Evolutionary conservation across 2,329 filamentous ascomycete species (phyloP), one percentile per base, ranked within the genome.

Genomic region (Aureobasidium pullulans): DNA sequence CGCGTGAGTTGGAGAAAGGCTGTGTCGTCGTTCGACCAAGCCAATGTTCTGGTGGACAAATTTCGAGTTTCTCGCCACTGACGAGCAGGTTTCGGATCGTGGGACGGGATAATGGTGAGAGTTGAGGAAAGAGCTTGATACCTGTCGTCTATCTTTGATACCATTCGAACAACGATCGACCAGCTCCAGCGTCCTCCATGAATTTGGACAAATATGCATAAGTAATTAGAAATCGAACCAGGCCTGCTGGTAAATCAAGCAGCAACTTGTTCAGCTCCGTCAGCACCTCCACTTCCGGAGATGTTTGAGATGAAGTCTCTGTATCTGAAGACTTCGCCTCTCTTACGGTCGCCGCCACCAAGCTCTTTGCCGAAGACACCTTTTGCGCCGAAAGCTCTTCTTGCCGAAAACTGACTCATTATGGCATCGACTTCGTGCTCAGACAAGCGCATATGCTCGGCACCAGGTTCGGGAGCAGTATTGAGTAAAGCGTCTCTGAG

Each of bases 251-350:
- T n/a, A 9, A 9, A 36, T 58, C 36, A 58, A 31, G 36, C 44
- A 28, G 36, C 54, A 42, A 53, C 31, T 13, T 59, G 44, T 13
- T 52, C 48, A 9, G 31, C 47, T 16, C 53, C 39, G 8, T 61
- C 64, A 48, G 47, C 61, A 46, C 63, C 68, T 4, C 68, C 71
- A 32, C 73, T 74, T 8, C 76, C 76, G 2, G 70, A 73, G 16
- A 79, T 62, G 62, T 66, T 75, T 1, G 73, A 82, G 63, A 97
- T 90, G 75, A 97, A 97, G 61, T 99, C 94, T 63, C 90, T 85
- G 71, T 97, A 99, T 68, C 86, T 84, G 74, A 99, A 97, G 0
- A 97, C 91, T 62, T 97, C 93, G 0, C 89, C 90, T 62, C 88
- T 81, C 69, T 86, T 87, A 6, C 69, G 68, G 53, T 53, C 36